A percentile compares a stretch with the other conserved stretches of the same genome.
phyloP scores from a whole-genome alignment of 139 green algal species.

The Chlorella sorokiniana region DNA sequence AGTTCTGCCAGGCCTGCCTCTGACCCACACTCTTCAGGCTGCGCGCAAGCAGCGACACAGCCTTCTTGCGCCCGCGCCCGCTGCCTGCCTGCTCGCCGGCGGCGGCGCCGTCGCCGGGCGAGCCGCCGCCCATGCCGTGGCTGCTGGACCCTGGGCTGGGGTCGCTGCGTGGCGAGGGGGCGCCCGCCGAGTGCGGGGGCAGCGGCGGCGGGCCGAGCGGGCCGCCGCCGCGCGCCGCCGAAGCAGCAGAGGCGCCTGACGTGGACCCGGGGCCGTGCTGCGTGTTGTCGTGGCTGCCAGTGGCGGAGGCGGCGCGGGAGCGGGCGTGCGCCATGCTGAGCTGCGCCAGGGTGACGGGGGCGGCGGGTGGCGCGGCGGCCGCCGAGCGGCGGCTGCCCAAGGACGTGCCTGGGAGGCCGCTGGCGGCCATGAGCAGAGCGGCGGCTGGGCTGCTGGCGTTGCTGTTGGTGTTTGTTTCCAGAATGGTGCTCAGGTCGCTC shows the following conservation, averaged over 20 bases:
- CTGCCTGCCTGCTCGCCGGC: background rate
- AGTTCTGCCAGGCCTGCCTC: conserved; percentile 9
- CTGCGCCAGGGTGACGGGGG: background rate
- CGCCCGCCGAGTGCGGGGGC: too few species aligned
- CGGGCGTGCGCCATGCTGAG: background rate
- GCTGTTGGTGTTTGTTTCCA: conserved; percentile 5
- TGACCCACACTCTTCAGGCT: conserved; percentile 17
- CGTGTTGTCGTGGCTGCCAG: background rate
- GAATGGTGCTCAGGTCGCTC: conserved; percentile 24
- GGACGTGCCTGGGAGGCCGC: background rate
- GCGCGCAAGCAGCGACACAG: conserved; percentile 22
- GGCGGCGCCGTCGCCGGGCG: background rate
- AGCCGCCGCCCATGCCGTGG: background rate
- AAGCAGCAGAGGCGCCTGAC: background rate
- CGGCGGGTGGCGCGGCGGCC: background rate
- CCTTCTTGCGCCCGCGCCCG: background rate
- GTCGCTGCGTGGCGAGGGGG: too few species aligned
- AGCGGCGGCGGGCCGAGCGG: too few species aligned
- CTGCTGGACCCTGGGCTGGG: too few species aligned
- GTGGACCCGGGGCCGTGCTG: background rate
- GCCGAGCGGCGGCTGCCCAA: background rate
- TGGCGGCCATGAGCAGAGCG: background rate
- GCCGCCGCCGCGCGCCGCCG: too few species aligned
- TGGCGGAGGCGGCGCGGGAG: background rate
- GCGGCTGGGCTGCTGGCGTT: background rate